Percentiles rank a stretch among this genome's conserved stretches.
Evolutionary conservation across 352 stramenopile genomes (phyloP).

Genomic region (Globisporangium heterothallicum): DNA sequence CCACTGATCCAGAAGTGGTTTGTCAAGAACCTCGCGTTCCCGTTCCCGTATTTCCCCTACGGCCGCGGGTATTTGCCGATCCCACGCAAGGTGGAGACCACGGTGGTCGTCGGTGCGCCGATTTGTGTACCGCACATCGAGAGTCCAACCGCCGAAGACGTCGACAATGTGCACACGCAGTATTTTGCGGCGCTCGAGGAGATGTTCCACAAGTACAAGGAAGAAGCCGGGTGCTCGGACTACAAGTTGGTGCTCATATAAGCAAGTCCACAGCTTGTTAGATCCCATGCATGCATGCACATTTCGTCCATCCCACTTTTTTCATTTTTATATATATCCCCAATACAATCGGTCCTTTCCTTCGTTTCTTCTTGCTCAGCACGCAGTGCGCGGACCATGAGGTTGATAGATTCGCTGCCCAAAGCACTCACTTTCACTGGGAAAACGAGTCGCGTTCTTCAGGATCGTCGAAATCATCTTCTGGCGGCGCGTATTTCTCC

Average conservation of each 20-base stretch:
- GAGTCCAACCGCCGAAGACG: conserved; percentile 41
- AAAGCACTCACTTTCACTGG: too few relatives aligned
- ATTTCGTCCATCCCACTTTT: too few relatives aligned
- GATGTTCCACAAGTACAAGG: conserved; percentile 73
- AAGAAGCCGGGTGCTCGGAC: conserved; percentile 63
- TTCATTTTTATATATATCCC: conserved; percentile 25
- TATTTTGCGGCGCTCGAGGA: conserved; percentile 54
- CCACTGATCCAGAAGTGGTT: conserved; percentile 74
- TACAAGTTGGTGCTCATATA: conserved; percentile 69
- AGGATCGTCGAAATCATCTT: neutral
- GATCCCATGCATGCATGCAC: conserved; percentile 3
- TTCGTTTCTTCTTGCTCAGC: too few relatives aligned
- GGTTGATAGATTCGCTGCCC: too few relatives aligned
- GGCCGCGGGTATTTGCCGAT: conserved; percentile 62
- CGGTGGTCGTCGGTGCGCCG: conserved; percentile 59
- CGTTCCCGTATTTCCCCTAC: conserved; percentile 78
- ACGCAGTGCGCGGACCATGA: too few relatives aligned
- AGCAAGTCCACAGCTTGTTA: neutral
- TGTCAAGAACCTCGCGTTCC: conserved; percentile 70
- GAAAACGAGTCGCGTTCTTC: too few relatives aligned
- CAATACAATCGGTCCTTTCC: too few relatives aligned
- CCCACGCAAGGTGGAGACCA: conserved; percentile 52
- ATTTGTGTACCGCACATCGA: conserved; percentile 43
- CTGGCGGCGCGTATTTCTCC: conserved; percentile 44
- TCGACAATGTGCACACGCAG: conserved; percentile 53